phyloP scores from a whole-genome alignment of 2,329 filamentous ascomycete species.

The Trichophyton rubrum region DNA sequence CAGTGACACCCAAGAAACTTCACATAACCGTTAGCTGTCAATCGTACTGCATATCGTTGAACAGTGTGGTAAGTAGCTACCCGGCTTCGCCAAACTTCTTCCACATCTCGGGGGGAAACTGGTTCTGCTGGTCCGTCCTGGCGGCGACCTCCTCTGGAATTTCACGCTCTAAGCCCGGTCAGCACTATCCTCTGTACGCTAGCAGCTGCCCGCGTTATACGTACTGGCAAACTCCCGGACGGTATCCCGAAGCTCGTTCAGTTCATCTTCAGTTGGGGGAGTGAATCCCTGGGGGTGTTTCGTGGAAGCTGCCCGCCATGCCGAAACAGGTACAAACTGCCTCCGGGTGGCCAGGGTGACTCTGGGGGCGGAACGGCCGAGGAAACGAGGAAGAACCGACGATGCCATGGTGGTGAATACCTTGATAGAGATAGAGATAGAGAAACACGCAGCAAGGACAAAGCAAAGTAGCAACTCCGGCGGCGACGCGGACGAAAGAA shows the following conservation, averaged over 20 bases:
- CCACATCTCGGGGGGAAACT: slow-evolving; percentile 88
- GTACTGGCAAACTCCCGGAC: slow-evolving; percentile 72
- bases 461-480: background rate
- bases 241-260: slow-evolving; percentile 67
- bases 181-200: background rate
- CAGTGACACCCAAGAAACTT: slow-evolving; percentile 79
- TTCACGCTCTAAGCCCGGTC: slow-evolving; percentile 49
- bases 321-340: slow-evolving; percentile 22
- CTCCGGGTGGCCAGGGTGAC: slow-evolving; percentile 18
- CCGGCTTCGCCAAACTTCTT: slow-evolving; percentile 80
- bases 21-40: background rate
- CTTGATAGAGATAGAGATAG: background rate
- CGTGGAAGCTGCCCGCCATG: slow-evolving; percentile 43
- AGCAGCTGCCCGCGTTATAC: slow-evolving; percentile 5
- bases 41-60: background rate
- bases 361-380: slow-evolving; percentile 22
- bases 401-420: slow-evolving; percentile 21
- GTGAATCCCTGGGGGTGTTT: slow-evolving; percentile 56
- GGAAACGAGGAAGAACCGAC: slow-evolving; percentile 21
- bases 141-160: slow-evolving; percentile 73
- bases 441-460: background rate
- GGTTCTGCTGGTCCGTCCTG: slow-evolving; percentile 71
- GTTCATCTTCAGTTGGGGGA: slow-evolving; percentile 57
- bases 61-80: slow-evolving; percentile 17
- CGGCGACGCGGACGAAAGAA: background rate